Percentiles rank a stretch among this genome's conserved stretches.
These are phyloP conservation scores for Capronia epimyces DNA, from an alignment of 2,329 filamentous ascomycete species.

Conservation along the genomic window DNA sequence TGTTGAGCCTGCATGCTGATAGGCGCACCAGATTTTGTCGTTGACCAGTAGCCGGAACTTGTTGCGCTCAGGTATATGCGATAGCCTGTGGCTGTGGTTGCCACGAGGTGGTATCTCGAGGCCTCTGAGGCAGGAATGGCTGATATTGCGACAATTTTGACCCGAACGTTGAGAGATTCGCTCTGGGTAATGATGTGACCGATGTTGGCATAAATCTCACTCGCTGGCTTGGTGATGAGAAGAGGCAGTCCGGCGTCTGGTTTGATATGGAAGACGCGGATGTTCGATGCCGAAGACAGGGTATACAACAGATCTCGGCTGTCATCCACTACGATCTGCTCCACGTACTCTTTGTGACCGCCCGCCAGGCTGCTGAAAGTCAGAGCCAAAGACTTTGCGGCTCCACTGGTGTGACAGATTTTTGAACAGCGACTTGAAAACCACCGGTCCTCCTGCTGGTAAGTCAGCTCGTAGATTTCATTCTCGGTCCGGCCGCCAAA, in stretches of 20 bases:
- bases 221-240: conserved; percentile 52
- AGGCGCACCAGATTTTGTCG: conserved; percentile 61
- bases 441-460: conserved; percentile 97
- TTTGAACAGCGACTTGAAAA: conserved; percentile 84
- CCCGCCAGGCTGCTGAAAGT: conserved; percentile 20
- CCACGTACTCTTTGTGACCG: conserved; percentile 48
- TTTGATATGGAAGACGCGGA: conserved; percentile 86
- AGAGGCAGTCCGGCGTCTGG: conserved; percentile 48
- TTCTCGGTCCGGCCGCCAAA: conserved; percentile 75
- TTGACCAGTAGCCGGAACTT: conserved; percentile 57
- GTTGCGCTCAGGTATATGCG: conserved; percentile 89
- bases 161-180: conserved; percentile 64
- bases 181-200: conserved; percentile 73
- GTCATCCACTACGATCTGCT: conserved; percentile 82
- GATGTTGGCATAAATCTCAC: conserved; percentile 61
- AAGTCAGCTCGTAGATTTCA: conserved; percentile 88
- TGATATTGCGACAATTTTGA: conserved; percentile 76
- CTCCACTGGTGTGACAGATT: conserved; percentile 72
- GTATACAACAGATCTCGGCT: conserved; percentile 84
- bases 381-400: conserved; percentile 59
- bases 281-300: conserved; percentile 78
- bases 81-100: conserved; percentile 82
- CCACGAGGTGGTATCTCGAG: conserved; percentile 56
- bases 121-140: conserved; percentile 72
- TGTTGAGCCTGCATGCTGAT: conserved; percentile 98